phyloP scores from a whole-genome alignment of 2,329 filamentous ascomycete genomes.

The Fusarium humuli region DNA sequence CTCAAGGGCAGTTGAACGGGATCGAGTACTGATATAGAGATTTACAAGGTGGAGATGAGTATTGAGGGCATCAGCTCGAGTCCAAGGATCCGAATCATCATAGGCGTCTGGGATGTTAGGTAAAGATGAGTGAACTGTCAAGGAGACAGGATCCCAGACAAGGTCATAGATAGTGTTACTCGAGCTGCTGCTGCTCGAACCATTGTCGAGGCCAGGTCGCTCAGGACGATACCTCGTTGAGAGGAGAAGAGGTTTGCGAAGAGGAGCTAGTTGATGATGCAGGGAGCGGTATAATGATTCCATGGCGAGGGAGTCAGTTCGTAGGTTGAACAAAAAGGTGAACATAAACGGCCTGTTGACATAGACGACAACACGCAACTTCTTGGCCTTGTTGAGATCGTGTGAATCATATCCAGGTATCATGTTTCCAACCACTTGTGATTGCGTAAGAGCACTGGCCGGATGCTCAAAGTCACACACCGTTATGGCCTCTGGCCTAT shows the following conservation, averaged over 20 bases:
- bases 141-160: conserved; percentile 68
- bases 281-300: conserved; percentile 69
- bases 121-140: conserved; percentile 72
- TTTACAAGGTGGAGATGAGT: conserved; percentile 74
- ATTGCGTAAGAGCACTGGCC: conserved; percentile 48
- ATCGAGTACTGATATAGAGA: conserved; percentile 61
- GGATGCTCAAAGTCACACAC: conserved; percentile 59
- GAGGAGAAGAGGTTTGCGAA: conserved; percentile 66
- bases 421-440: conserved; percentile 52
- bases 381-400: conserved; percentile 65
- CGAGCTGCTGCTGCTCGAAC: conserved; percentile 38
- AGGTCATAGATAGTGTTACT: conserved; percentile 67
- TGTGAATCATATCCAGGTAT: conserved; percentile 53
- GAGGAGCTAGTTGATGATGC: conserved; percentile 69
- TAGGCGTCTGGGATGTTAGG: conserved; percentile 71
- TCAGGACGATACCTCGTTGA: conserved; percentile 69
- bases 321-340: conserved; percentile 74
- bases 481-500: conserved; percentile 58
- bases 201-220: conserved; percentile 52
- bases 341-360: conserved; percentile 81
- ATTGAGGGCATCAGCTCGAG: conserved; percentile 71
- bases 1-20: conserved; percentile 62
- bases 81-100: conserved; percentile 58
- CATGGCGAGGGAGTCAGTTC: conserved; percentile 68
- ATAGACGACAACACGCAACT: conserved; percentile 78